Conservation (phyloP, 2,329 filamentous ascomycete species). For the Aspergillus calidoustus region DNA sequence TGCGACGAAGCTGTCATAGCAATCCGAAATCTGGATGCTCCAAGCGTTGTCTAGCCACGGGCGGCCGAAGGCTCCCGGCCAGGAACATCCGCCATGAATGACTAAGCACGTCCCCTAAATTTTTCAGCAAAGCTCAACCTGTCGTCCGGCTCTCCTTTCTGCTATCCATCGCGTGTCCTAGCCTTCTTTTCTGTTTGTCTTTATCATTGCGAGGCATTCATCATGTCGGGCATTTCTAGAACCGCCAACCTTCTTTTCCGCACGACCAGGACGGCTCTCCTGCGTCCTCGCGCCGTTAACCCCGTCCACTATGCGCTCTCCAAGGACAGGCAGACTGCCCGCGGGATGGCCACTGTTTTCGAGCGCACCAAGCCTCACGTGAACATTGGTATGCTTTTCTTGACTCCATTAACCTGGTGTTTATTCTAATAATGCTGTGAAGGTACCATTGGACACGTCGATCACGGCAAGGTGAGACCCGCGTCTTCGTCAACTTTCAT, state of each 20-base stretch:
- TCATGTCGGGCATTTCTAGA: conserved; percentile 81
- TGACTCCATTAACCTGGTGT: neutral
- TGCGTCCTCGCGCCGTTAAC: conserved; percentile 70
- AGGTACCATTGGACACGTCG: conserved; percentile 98
- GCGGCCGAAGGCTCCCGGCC: neutral
- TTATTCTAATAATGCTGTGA: conserved; percentile 1
- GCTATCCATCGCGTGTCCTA: conserved; percentile 35
- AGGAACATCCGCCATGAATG: conserved; percentile 40
- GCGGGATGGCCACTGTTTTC: conserved; percentile 68
- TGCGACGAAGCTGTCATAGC: neutral
- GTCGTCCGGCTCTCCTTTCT: conserved; percentile 25
- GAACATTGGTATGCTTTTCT: conserved; percentile 77
- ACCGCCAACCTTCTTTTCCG: conserved; percentile 78
- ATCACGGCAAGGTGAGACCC: conserved; percentile 88
- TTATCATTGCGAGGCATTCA: conserved; percentile 48
- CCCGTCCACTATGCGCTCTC: conserved; percentile 68
- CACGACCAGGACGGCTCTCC: conserved; percentile 76
- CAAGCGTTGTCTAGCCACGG: neutral
- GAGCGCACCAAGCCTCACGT: conserved; percentile 96
- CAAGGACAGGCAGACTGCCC: conserved; percentile 50
- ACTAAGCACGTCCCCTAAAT: conserved; percentile 46
- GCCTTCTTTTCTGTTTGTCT: conserved; percentile 35
- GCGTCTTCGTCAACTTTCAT: conserved; percentile 4
- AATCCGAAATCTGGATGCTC: neutral
- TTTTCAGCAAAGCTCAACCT: conserved; percentile 29